Evolutionary conservation across 768 basidiomycete species (phyloP).

Genomic region (Podaxis carcinomalis): DNA sequence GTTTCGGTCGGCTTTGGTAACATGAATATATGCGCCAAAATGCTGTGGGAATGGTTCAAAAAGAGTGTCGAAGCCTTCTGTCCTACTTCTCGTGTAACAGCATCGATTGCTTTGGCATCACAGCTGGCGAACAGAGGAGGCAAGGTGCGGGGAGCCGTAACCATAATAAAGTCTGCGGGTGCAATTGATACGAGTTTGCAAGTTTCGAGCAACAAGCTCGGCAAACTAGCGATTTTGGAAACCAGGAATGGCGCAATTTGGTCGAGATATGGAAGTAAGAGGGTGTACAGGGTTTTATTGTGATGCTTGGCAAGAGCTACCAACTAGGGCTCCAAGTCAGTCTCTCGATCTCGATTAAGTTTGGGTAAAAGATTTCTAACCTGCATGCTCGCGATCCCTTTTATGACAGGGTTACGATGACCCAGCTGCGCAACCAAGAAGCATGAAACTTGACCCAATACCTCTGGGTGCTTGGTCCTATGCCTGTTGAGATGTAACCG

Average conservation of each 20-base stretch:
- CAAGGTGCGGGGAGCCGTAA: slow-evolving; percentile 60
- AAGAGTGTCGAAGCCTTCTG: slow-evolving; percentile 45
- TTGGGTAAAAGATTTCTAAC: slow-evolving; percentile 31
- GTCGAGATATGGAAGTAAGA: slow-evolving; percentile 68
- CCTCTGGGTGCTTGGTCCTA: slow-evolving; percentile 45
- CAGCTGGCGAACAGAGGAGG: slow-evolving; percentile 65
- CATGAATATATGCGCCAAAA: slow-evolving; percentile 66
- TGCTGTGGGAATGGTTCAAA: slow-evolving; percentile 46
- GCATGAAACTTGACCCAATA: slow-evolving; percentile 56
- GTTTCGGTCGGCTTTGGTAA: slow-evolving; percentile 51
- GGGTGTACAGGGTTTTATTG: slow-evolving; percentile 57
- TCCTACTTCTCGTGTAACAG: slow-evolving; percentile 51
- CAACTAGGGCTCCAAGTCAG: slow-evolving; percentile 38
- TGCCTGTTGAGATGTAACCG: not conserved
- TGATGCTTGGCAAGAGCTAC: slow-evolving; percentile 50
- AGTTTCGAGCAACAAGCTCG: slow-evolving; percentile 53
- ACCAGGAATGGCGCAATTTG: slow-evolving; percentile 65
- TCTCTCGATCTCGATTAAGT: not conserved
- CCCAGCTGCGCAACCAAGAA: slow-evolving; percentile 67
- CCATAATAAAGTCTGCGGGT: slow-evolving; percentile 56
- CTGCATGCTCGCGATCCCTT: slow-evolving; percentile 65
- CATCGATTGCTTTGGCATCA: slow-evolving; percentile 54
- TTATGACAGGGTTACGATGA: slow-evolving; percentile 62
- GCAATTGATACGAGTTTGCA: slow-evolving; percentile 65
- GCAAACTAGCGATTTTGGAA: slow-evolving; percentile 52